phyloP scores from a whole-genome alignment of 1,284 basidiomycete species.

The Sanghuangporus baumii region DNA sequence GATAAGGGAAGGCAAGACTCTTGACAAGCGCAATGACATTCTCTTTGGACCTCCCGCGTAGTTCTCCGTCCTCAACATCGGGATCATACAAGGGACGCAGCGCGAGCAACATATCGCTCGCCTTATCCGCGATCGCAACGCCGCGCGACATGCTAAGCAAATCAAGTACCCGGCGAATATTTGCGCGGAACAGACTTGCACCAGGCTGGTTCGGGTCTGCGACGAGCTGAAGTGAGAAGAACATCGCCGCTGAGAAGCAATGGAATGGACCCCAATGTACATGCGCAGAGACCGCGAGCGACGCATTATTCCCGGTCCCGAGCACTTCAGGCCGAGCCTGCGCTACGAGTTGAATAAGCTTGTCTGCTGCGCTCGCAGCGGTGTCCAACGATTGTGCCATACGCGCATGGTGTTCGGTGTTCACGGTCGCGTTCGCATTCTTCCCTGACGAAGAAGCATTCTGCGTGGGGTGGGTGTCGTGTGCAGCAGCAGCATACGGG shows the following conservation, averaged over 20 bases:
- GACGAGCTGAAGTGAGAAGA: constrained; percentile 79
- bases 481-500: constrained; percentile 53
- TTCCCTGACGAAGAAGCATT: neutral
- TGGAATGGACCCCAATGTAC: constrained; percentile 80
- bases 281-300: constrained; percentile 68
- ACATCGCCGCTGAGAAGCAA: constrained; percentile 79
- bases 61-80: constrained; percentile 21
- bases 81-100: constrained; percentile 57
- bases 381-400: constrained; percentile 57
- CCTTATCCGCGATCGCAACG: constrained; percentile 65
- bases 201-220: constrained; percentile 71
- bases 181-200: constrained; percentile 63
- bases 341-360: constrained; percentile 66
- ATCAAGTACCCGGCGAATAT: constrained; percentile 60
- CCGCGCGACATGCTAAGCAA: constrained; percentile 59
- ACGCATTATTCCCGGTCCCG: constrained; percentile 40
- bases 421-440: constrained; percentile 8
- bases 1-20: constrained; percentile 73
- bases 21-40: constrained; percentile 59
- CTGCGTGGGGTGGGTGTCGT: constrained; percentile 15
- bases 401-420: constrained; percentile 36
- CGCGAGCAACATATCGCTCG: constrained; percentile 57
- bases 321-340: constrained; percentile 67
- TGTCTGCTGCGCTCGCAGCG: constrained; percentile 66
- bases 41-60: constrained; percentile 44